Conservation (phyloP, 345 rosid genomes). For the Cardamine chenopodiifolia region DNA sequence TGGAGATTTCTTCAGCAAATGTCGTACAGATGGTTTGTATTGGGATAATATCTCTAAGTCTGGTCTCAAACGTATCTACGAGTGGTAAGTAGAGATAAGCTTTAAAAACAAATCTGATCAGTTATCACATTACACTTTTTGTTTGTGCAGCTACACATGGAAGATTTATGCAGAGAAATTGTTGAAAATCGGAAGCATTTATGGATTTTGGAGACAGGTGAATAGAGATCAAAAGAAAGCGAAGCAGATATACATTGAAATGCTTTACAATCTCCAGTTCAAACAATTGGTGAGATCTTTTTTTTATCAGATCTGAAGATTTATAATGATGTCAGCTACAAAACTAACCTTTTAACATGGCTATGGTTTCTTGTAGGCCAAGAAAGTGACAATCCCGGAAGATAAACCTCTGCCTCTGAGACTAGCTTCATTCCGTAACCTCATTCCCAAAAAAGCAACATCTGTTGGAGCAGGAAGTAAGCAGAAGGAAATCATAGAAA, state of each 20-base stretch:
- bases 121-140: background rate
- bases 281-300: conserved; percentile 59
- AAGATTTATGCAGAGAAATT: conserved; percentile 60
- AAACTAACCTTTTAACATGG: conserved; percentile 16
- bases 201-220: conserved; percentile 81
- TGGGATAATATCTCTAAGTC: conserved; percentile 68
- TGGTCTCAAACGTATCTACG: conserved; percentile 75
- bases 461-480: conserved; percentile 35
- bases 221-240: conserved; percentile 76
- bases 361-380: conserved; percentile 49
- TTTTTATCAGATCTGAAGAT: background rate
- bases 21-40: conserved; percentile 53
- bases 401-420: conserved; percentile 43
- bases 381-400: conserved; percentile 55
- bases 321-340: background rate
- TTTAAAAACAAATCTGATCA: background rate
- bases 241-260: conserved; percentile 69
- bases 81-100: conserved; percentile 55
- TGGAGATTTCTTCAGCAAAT: conserved; percentile 77
- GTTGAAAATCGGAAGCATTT: conserved; percentile 80
- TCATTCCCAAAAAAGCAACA: conserved; percentile 32
- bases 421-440: conserved; percentile 41
- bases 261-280: conserved; percentile 73
- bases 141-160: conserved; percentile 80
- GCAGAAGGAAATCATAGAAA: conserved; percentile 32